Conservation (phyloP, 192 early-diverging fungal species). For the Mortierella alpina region DNA sequence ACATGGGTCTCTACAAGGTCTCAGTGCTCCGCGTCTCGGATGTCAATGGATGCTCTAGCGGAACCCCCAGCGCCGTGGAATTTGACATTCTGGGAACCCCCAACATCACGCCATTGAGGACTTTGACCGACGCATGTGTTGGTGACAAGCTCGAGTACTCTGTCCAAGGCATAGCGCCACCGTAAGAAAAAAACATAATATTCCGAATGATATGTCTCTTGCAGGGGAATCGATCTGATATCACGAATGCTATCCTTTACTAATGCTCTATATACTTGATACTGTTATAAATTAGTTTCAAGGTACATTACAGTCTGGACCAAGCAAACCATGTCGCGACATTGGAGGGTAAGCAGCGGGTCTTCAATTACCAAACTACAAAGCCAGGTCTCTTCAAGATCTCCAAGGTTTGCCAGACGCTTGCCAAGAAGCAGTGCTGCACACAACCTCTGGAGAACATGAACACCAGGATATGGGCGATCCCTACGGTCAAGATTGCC, state of each 20-base stretch:
- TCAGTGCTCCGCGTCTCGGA: constrained; percentile 34
- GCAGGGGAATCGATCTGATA: too few species aligned
- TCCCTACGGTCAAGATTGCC: constrained; percentile 37
- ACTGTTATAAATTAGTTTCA: constrained; percentile 16
- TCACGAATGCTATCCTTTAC: too few species aligned
- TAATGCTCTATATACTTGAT: too few species aligned
- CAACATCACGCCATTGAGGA: constrained; percentile 23
- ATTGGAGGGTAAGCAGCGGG: constrained; percentile 13
- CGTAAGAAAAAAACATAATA: background rate
- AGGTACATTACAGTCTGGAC: constrained; percentile 42
- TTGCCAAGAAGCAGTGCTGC: constrained; percentile 39
- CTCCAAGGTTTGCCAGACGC: constrained; percentile 34
- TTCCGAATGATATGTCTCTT: background rate
- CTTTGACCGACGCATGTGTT: constrained; percentile 29
- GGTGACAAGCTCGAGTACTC: constrained; percentile 42
- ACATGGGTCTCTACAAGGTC: constrained; percentile 29
- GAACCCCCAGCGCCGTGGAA: constrained; percentile 18
- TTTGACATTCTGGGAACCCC: constrained; percentile 46
- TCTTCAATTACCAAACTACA: constrained; percentile 21
- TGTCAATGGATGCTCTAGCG: constrained; percentile 33
- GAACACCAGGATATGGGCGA: constrained; percentile 25
- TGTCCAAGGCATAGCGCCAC: constrained; percentile 28
- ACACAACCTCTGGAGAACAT: constrained; percentile 30
- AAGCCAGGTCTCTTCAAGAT: constrained; percentile 31
- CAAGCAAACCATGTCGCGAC: constrained; percentile 10